phyloP scores from a whole-genome alignment of 192 early-diverging fungal species.

The Lobulomyces angularis region DNA sequence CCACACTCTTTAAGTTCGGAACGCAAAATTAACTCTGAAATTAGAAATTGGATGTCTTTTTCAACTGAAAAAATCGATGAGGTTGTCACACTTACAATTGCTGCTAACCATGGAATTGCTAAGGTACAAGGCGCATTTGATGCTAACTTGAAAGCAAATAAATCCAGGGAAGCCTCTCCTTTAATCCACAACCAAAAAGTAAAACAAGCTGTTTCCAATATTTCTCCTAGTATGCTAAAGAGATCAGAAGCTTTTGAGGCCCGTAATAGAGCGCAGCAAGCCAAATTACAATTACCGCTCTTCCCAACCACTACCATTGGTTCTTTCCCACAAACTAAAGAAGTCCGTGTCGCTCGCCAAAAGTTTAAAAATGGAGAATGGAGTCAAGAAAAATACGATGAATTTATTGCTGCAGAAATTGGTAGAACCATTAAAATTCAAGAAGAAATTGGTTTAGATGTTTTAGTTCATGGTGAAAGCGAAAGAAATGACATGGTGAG shows the following conservation, averaged over 20 bases:
- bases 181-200: constrained; percentile 75
- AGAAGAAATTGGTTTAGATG: constrained; percentile 79
- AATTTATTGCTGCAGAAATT: constrained; percentile 79
- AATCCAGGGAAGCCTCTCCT: constrained; percentile 58
- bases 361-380: constrained; percentile 78
- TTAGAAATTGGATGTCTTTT: constrained; percentile 88
- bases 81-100: constrained; percentile 15
- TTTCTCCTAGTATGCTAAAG: neutral
- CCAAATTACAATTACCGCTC: constrained; percentile 65
- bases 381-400: constrained; percentile 54
- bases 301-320: constrained; percentile 98
- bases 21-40: constrained; percentile 53
- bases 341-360: constrained; percentile 83
- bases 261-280: constrained; percentile 62
- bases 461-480: constrained; percentile 95
- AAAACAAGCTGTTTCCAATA: constrained; percentile 30
- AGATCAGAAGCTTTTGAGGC: constrained; percentile 39
- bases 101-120: constrained; percentile 25
- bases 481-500: constrained; percentile 94
- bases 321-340: constrained; percentile 96
- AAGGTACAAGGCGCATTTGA: constrained; percentile 54
- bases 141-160: constrained; percentile 56
- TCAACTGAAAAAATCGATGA: constrained; percentile 81
- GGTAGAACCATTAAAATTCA: constrained; percentile 74
- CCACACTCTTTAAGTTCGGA: constrained; percentile 79